phyloP scores from a whole-genome alignment of 1,284 basidiomycete genomes.

The Apiotrichum siamense region DNA sequence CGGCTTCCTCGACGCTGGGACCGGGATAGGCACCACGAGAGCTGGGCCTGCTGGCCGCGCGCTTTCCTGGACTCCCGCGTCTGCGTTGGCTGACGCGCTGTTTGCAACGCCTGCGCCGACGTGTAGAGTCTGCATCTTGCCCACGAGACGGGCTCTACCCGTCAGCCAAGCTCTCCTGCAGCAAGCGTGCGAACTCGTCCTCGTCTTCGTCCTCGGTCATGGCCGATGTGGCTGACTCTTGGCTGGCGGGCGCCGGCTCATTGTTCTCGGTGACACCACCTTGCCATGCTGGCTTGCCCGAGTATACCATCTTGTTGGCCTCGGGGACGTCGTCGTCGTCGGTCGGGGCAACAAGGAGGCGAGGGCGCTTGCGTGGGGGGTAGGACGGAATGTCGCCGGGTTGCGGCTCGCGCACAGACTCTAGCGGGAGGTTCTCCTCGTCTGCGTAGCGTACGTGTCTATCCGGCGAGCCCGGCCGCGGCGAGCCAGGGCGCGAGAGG shows the following conservation, averaged over 20 bases:
- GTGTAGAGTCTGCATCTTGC: neutral
- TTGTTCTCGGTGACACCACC: constrained; percentile 1
- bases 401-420: constrained; percentile 18
- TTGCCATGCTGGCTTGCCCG: neutral
- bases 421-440: constrained; percentile 35
- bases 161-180: constrained; percentile 3
- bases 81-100: no score
- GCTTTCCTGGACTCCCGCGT: no score
- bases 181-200: constrained; percentile 39
- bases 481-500: constrained; percentile 6
- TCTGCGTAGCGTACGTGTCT: constrained; percentile 43
- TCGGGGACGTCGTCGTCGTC: constrained; percentile 19
- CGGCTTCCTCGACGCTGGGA: no score
- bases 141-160: neutral
- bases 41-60: no score
- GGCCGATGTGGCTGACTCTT: constrained; percentile 7
- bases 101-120: no score
- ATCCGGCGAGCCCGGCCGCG: neutral
- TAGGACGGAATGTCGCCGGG: constrained; percentile 18
- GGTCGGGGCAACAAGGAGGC: constrained; percentile 10
- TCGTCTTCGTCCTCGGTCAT: constrained; percentile 11
- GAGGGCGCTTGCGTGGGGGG: constrained; percentile 19
- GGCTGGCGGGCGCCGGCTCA: constrained; percentile 3
- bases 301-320: constrained; percentile 26
- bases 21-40: no score